These are phyloP conservation scores for Kwoniella dejecticola DNA, from an alignment of 768 basidiomycete species.

Conservation along the genomic window DNA sequence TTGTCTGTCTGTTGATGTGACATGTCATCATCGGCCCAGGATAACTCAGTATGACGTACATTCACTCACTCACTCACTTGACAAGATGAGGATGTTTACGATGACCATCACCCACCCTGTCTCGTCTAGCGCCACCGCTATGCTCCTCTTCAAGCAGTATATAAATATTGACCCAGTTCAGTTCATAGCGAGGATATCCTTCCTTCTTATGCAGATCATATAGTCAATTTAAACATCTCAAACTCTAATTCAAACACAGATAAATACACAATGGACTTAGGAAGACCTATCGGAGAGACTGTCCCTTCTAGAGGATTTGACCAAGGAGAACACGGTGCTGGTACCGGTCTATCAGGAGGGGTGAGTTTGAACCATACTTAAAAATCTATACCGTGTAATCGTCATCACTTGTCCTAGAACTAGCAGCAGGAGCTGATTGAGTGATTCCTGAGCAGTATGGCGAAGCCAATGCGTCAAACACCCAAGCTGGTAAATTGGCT, in stretches of 20 bases:
- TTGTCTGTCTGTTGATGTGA: background rate
- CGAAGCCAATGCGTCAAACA: conserved; percentile 27
- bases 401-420: background rate
- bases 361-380: conserved; percentile 34
- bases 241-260: background rate
- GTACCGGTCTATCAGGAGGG: conserved; percentile 42
- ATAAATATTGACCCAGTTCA: too few relatives aligned
- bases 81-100: background rate
- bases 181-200: too few relatives aligned
- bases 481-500: conserved; percentile 27
- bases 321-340: conserved; percentile 43
- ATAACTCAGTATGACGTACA: too few relatives aligned
- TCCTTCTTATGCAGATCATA: background rate
- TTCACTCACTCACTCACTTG: background rate
- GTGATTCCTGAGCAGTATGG: conserved; percentile 10
- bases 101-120: too few relatives aligned
- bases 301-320: conserved; percentile 27
- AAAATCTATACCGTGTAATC: background rate
- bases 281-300: conserved; percentile 29
- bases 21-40: conserved; percentile 15
- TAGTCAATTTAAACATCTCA: background rate
- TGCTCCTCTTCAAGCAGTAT: too few relatives aligned
- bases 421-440: too few relatives aligned
- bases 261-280: conserved; percentile 28
- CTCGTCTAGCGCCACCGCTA: too few relatives aligned